Evolutionary conservation across 2,329 filamentous ascomycete genomes (phyloP), one percentile per base, ranked within the genome.

Genomic region (Trichoderma simmonsii): DNA sequence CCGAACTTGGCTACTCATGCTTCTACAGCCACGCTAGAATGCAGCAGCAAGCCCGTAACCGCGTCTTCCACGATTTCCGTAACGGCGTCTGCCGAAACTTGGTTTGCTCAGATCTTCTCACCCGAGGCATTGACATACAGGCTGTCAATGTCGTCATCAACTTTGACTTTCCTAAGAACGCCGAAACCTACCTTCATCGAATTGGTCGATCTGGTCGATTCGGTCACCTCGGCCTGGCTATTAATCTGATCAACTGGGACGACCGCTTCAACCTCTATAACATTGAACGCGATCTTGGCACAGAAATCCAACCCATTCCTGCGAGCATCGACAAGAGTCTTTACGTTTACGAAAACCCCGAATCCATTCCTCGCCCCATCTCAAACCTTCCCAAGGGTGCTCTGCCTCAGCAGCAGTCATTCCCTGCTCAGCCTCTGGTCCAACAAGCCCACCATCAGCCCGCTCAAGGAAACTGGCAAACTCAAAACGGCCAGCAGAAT

Each of bases 111-210:
- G 96, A 99, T 84, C 87, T 99, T 51, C 89, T 99, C 75, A 99
- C 96, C 75, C 95, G 96, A 84, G 96, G 96, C 90, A 99, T 99
- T 79, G 96, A 99, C 84, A 99, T 99, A 75, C 96, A 99, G 83
- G 96, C 96, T 69, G 96, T 99, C 79, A 99, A 99, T 78, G 96
- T 99, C 70, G 96, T 99, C 80, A 99, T 99, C 89, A 99, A 99
- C 86, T 99, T 99, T 79, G 96, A 99, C 80, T 99, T 99, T 82
- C 96, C 96, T 70, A 99, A 99, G 86, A 99, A 99, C 79, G 97
- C 96, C 18, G 96, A 99, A 84, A 99, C 96, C 0, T 99, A 99
- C 80, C 90, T 99, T 72, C 96, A 99, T 84, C 94, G 96, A 77
- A 99, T 99, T 80, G 96, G 96, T 86, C 93, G 96, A 80, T 99